These are phyloP conservation scores for Martiniozyma asiatica DNA, from an alignment of 1,139 yeast genomes.

Conservation along the genomic window DNA sequence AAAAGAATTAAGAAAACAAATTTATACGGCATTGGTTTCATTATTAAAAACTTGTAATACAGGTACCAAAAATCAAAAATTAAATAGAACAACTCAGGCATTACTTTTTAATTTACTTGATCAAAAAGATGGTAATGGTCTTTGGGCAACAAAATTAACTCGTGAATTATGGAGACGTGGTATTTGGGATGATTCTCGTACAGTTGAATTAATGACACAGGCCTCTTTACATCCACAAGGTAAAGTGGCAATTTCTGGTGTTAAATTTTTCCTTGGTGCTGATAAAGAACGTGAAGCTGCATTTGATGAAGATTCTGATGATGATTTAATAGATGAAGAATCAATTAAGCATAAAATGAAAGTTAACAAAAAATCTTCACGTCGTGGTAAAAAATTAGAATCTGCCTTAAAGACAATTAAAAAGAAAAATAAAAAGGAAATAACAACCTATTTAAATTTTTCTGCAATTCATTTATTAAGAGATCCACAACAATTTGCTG, in stretches of 20 bases:
- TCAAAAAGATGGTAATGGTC: constrained; percentile 49
- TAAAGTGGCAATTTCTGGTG: constrained; percentile 85
- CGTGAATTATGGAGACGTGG: constrained; percentile 96
- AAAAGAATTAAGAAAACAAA: constrained; percentile 70
- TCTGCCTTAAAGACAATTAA: constrained; percentile 57
- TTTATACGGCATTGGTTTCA: constrained; percentile 67
- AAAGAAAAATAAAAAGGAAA: constrained; percentile 38
- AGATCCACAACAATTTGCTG: constrained; percentile 98
- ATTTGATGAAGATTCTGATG: constrained; percentile 59
- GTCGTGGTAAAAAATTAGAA: constrained; percentile 69
- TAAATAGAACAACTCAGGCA: constrained; percentile 86
- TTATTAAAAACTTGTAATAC: constrained; percentile 73
- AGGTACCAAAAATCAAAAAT: constrained; percentile 74
- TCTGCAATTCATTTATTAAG: constrained; percentile 87
- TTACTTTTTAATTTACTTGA: constrained; percentile 73
- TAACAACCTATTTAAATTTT: constrained; percentile 77
- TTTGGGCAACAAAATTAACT: constrained; percentile 94
- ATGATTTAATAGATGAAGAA: constrained; percentile 60
- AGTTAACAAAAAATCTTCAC: constrained; percentile 72
- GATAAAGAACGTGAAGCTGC: constrained; percentile 90
- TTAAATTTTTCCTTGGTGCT: constrained; percentile 82
- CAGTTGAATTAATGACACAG: constrained; percentile 93
- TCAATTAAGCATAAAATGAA: constrained; percentile 70
- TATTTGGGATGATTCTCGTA: constrained; percentile 93
- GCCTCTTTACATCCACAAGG: constrained; percentile 83